Conservation (phyloP, 2,329 filamentous ascomycete species). For the Colletotrichum camelliae region DNA sequence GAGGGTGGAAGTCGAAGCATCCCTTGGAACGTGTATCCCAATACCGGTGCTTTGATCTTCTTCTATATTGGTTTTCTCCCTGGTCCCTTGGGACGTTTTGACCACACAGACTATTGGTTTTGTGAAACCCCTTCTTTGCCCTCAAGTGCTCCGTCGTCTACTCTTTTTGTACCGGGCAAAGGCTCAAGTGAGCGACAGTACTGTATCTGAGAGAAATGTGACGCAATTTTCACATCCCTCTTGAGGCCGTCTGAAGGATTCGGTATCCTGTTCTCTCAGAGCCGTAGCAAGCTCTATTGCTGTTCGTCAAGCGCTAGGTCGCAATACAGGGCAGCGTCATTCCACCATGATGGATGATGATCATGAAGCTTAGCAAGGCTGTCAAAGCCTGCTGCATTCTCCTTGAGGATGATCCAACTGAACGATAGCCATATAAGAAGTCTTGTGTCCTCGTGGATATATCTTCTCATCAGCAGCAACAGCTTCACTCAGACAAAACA, state of each 20-base stretch:
- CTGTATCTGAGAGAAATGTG: background rate
- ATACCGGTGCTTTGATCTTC: background rate
- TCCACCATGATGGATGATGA: background rate
- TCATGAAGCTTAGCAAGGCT: background rate
- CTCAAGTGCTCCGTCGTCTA: background rate
- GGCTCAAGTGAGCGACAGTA: background rate
- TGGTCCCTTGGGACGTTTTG: conserved; percentile 1
- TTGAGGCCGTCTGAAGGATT: background rate
- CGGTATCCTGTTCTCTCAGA: background rate
- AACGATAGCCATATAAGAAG: background rate
- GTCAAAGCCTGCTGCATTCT: background rate
- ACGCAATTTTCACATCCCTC: conserved; percentile 2
- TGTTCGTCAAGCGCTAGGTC: conserved; percentile 1
- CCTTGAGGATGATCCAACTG: background rate
- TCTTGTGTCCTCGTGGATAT: background rate
- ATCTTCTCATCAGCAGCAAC: background rate
- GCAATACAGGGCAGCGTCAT: conserved; percentile 17
- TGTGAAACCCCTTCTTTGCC: background rate
- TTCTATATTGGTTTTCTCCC: conserved; percentile 3
- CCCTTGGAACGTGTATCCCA: conserved; percentile 5
- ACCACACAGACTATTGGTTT: conserved; percentile 7
- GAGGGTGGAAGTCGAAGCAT: background rate
- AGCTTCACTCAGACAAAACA: background rate
- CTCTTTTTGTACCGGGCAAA: background rate
- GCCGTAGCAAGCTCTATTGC: background rate